A percentile compares a stretch with the other conserved stretches of the same genome.
Conservation (phyloP, 305 asterid genomes). For the Vinca major region DNA sequence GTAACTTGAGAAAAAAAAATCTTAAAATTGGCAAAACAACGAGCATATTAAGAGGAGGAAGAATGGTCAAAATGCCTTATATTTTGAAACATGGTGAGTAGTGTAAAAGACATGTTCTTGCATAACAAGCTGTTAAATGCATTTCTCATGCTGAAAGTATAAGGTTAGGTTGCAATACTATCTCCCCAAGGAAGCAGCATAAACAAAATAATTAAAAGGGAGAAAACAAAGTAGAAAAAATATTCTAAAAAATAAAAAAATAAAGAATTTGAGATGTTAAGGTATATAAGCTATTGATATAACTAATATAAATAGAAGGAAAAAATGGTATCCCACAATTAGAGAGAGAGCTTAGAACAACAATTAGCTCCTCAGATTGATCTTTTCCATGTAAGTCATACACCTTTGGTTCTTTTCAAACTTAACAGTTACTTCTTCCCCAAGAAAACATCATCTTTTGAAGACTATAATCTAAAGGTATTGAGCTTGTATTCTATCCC, state of each 20-base stretch:
- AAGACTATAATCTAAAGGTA: slow-evolving; percentile 44
- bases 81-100: no score
- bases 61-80: no score
- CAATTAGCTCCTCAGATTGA: background rate
- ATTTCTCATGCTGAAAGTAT: background rate
- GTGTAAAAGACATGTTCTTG: background rate
- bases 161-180: slow-evolving; percentile 1
- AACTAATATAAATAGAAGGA: background rate
- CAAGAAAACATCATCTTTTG: background rate
- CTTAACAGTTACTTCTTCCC: background rate
- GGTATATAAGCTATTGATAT: slow-evolving; percentile 4
- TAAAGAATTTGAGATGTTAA: slow-evolving; percentile 9
- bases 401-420: background rate
- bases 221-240: background rate
- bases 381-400: background rate
- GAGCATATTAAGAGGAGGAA: no score
- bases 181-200: background rate
- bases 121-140: slow-evolving; percentile 1
- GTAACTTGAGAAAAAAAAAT: no score
- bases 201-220: background rate
- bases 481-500: slow-evolving; percentile 90
- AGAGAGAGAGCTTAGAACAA: background rate
- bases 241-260: slow-evolving; percentile 2
- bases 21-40: no score
- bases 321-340: slow-evolving; percentile 12